Evolutionary conservation across 129 eudicot genomes (phyloP), one percentile per base, ranked within the genome.

Genomic region (Flaveria robusta): DNA sequence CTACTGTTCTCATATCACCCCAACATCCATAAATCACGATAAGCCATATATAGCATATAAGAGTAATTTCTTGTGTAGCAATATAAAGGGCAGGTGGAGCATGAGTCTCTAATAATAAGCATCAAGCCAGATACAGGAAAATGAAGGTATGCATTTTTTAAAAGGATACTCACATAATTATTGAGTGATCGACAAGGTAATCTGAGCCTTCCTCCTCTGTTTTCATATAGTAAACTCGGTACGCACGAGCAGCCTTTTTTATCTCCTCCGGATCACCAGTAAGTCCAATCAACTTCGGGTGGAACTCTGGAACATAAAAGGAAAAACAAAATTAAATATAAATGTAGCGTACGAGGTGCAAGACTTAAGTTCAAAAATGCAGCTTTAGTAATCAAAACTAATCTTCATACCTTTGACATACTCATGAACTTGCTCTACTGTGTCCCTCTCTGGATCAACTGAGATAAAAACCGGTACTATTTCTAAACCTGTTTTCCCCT

Each of bases 371-470:
- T 23, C 19, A 27, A 19, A 19, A 10, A 64, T 47, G 22, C 14
- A 27, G 26, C 26, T 70, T 46, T 5, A 55, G 41, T 20, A 24
- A 14, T 55, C 41, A 72, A 52, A 56, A 45, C 49, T 52, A 42
- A 69, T 59, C 58, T 27, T 41, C 62, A 69, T 64, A 93, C 98
- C 98, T 88, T 88, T 88, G 68, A 93, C 93, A 77, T 93, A 93
- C 73, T 90, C 98, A 7, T 81, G 69, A 52, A 93, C 97, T 87
- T 90, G 98, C 79, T 93, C 98, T 66, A 93, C 96, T 47, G 89
- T 88, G 72, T 93, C 98, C 79, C 98, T 87, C 68, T 93, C 97
- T 2, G 98, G 98, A 87, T 93, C 98, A 81, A 93, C 98, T 41
- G 98, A 88, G 18, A 93, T 88, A 78, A 93, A 93, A 70, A 93